Evolutionary conservation across 805 yeast species (phyloP).

Genomic region (Candida andamanensis): DNA sequence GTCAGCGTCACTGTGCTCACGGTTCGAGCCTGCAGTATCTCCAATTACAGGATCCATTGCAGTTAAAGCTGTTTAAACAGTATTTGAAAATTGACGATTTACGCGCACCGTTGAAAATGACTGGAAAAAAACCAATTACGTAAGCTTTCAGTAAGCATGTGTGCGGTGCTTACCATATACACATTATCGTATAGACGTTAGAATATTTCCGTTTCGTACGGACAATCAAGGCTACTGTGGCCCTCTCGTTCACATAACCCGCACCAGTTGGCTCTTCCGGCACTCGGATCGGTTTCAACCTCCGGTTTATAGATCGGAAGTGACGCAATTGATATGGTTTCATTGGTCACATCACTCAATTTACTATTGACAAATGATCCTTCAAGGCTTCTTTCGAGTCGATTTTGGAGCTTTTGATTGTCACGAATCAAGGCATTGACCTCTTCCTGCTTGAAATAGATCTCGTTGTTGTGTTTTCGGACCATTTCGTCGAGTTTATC

Average conservation of each 20-base stretch:
- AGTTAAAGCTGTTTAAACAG: too few species aligned
- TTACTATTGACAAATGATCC: conserved; percentile 5
- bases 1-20: not conserved
- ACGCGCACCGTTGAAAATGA: too few species aligned
- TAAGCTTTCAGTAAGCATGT: too few species aligned
- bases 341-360: conserved; percentile 8
- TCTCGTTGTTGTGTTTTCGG: conserved; percentile 30
- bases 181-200: too few species aligned
- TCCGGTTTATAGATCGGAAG: conserved; percentile 50
- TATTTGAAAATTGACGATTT: too few species aligned
- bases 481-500: conserved; percentile 40
- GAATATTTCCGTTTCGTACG: conserved; percentile 64
- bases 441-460: conserved; percentile 22
- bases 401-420: conserved; percentile 18
- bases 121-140: too few species aligned
- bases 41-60: not conserved
- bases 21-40: not conserved
- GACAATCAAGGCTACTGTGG: conserved; percentile 84
- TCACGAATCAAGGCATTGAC: conserved; percentile 17
- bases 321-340: conserved; percentile 5
- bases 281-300: conserved; percentile 53
- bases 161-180: too few species aligned
- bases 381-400: conserved; percentile 16
- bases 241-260: conserved; percentile 90
- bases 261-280: conserved; percentile 81